Base-by-base conservation (phyloP, 805 yeast genomes). In the Priceomyces carsonii region DNA sequence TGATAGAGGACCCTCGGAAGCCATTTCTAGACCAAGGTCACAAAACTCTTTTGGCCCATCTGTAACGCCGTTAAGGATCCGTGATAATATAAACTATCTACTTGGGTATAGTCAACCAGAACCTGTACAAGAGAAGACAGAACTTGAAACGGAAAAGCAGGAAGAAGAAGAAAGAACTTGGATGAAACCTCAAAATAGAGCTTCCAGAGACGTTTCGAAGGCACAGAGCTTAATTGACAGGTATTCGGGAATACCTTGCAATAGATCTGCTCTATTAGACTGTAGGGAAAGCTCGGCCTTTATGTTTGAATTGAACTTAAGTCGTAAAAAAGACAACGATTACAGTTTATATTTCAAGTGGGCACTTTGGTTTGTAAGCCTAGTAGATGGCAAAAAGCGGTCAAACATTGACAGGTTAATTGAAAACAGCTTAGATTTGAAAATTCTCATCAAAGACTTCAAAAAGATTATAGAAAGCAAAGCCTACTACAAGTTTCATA, bases 341-440 rank as follows among this genome's bases (percentile, higher is more conserved):
- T 45, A 41, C 16, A 44, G 44, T 8, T 43, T 45, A 5, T 50
- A 50, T 29, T 50, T 35, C 29, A 39, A 42, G 20, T 53, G 59
- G 59, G 36, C 38, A 3, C 30, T 45, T 3, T 49, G 50, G 50
- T 8, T 28, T 4, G 38, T 38, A 14, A 26, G 27, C 17, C 8
- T 26, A 14, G 21, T 16, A 8, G 29, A 27, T 4, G 36, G 23
- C 6, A 32, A 31, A 8, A 35, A 35, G 14, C 15, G 18, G 19
- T 14, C 29, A 5, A n/a, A 7, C 9, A 38, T 45, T 8, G 38
- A 38, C n/a, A 27, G 36, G 25, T 25, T 44, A 10, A 29, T 47
- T 31, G 50, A 45, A 35, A 45, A 39, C 17, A 30, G 33, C 17
- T 13, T 34, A n/a, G 51, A 48, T 26, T 29, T 40, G 18, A 39